phyloP scores from a whole-genome alignment of 148 eudicot species.

The Selenicereus undatus region DNA sequence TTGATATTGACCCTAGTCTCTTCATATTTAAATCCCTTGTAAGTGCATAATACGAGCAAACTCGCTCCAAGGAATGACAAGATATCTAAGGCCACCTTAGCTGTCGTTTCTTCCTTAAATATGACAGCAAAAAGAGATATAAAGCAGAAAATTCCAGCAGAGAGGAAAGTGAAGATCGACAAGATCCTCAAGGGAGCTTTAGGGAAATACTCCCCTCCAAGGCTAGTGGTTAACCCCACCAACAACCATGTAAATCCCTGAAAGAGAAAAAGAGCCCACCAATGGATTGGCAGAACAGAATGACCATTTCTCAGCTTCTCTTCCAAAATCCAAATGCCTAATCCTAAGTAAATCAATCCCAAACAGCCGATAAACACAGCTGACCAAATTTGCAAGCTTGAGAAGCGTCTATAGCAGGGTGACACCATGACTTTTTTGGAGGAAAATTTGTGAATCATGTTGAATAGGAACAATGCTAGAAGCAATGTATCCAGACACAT shows the following conservation, averaged over 20 bases:
- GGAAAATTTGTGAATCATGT: conserved; percentile 31
- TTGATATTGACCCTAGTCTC: background rate
- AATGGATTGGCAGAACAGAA: conserved; percentile 46
- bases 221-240: conserved; percentile 51
- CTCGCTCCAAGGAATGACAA: conserved; percentile 61
- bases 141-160: conserved; percentile 26
- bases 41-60: conserved; percentile 59
- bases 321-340: conserved; percentile 47
- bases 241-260: conserved; percentile 67
- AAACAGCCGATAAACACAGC: conserved; percentile 56
- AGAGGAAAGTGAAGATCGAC: conserved; percentile 39
- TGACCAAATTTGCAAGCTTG: conserved; percentile 44
- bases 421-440: conserved; percentile 25
- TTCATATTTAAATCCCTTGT: conserved; percentile 45
- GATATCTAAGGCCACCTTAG: conserved; percentile 52
- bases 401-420: conserved; percentile 23
- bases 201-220: conserved; percentile 41
- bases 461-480: conserved; percentile 43
- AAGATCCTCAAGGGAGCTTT: conserved; percentile 45
- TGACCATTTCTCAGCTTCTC: conserved; percentile 24
- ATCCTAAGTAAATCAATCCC: conserved; percentile 44
- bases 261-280: conserved; percentile 49
- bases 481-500: conserved; percentile 56
- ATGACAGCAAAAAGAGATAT: conserved; percentile 41
- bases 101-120: conserved; percentile 31